Evolutionary conservation across 805 yeast species (phyloP).

Genomic region (Yarrowia phangngaensis): DNA sequence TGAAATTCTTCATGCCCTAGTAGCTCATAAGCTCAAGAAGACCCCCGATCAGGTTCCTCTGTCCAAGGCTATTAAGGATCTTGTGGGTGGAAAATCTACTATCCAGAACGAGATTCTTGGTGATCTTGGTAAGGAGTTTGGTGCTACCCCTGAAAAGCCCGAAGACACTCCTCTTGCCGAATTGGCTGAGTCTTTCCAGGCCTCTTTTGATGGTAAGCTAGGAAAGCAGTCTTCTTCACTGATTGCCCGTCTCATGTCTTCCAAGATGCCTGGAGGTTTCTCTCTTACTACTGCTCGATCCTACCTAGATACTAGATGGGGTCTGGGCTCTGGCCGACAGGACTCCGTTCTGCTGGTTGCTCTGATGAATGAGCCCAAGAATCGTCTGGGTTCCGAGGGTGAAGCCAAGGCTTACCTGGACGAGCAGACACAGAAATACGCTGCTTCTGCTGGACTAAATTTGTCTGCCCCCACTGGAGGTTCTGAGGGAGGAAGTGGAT

Average conservation of each 20-base stretch:
- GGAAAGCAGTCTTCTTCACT: constrained; percentile 93
- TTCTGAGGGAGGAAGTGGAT: constrained; percentile 51
- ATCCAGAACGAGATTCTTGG: constrained; percentile 98
- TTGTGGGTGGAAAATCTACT: constrained; percentile 98
- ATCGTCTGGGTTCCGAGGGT: constrained; percentile 77
- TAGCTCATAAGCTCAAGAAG: constrained; percentile 94
- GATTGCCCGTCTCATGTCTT: constrained; percentile 84
- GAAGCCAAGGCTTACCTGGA: constrained; percentile 93
- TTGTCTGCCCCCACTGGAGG: constrained; percentile 59
- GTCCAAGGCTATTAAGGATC: constrained; percentile 90
- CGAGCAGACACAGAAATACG: constrained; percentile 75
- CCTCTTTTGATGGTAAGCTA: constrained; percentile 76
- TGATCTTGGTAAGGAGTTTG: constrained; percentile 97
- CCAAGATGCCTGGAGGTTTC: constrained; percentile 99
- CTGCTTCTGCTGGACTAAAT: constrained; percentile 73
- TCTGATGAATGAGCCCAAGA: constrained; percentile 83
- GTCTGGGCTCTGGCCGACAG: constrained; percentile 90
- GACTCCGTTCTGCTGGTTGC: constrained; percentile 82
- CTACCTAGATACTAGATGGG: constrained; percentile 88
- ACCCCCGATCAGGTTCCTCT: constrained; percentile 78
- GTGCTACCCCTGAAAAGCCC: constrained; percentile 97
- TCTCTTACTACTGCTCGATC: constrained; percentile 88
- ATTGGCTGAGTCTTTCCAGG: constrained; percentile 93
- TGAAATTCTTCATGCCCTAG: constrained; percentile 78
- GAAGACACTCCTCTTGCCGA: constrained; percentile 97